A percentile compares a stretch with the other conserved stretches of the same genome.
These are phyloP conservation scores for Hygrophorus russula DNA, from an alignment of 768 basidiomycete genomes.

Conservation along the genomic window DNA sequence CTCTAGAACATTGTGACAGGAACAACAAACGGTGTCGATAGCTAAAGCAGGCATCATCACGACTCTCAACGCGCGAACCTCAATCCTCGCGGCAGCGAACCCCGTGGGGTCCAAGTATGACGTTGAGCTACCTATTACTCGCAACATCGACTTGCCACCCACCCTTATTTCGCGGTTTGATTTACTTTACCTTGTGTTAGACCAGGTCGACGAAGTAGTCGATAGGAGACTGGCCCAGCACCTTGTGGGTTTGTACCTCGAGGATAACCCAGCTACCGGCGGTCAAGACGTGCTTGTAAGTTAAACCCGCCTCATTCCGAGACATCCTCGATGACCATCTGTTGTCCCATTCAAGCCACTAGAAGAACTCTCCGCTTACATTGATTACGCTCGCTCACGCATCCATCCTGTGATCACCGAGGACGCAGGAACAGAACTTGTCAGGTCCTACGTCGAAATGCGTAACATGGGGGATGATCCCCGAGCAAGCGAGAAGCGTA, in stretches of 20 bases:
- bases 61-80: conserved; percentile 95
- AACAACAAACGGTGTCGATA: conserved; percentile 99
- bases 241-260: conserved; percentile 86
- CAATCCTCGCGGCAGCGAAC: conserved; percentile 94
- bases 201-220: conserved; percentile 81
- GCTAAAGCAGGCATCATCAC: conserved; percentile 99
- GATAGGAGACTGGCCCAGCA: conserved; percentile 88
- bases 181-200: conserved; percentile 88
- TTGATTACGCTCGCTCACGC: conserved; percentile 81
- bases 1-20: conserved; percentile 32
- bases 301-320: conserved; percentile 4
- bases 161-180: conserved; percentile 98
- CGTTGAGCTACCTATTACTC: conserved; percentile 80
- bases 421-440: conserved; percentile 75
- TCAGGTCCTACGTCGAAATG: conserved; percentile 86
- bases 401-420: conserved; percentile 83
- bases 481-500: conserved; percentile 79
- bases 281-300: conserved; percentile 70
- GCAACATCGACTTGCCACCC: conserved; percentile 95
- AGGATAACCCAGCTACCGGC: conserved; percentile 66
- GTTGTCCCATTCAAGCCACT: conserved; percentile 52
- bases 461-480: conserved; percentile 86
- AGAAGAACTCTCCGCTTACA: conserved; percentile 86
- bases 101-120: conserved; percentile 96
- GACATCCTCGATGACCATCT: background rate